phyloP scores from a whole-genome alignment of 176 grass and related monocot species.

The Elaeis guineensis region DNA sequence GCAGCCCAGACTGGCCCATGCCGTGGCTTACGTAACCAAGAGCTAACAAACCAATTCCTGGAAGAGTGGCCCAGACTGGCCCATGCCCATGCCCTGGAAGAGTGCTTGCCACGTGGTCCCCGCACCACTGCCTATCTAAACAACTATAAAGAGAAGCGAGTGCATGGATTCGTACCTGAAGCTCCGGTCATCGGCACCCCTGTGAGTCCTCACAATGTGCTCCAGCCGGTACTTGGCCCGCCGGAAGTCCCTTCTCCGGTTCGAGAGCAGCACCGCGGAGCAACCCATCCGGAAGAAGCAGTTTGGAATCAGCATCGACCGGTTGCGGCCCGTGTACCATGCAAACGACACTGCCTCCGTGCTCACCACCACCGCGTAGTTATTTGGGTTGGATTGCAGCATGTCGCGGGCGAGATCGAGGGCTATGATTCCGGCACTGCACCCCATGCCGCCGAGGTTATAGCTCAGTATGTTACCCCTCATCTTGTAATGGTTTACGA shows the following conservation, averaged over 20 bases:
- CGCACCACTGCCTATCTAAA: too few relatives aligned
- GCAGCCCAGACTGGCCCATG: too few relatives aligned
- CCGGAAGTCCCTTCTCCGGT: conserved; percentile 74
- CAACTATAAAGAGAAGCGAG: neutral
- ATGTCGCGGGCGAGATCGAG: conserved; percentile 86
- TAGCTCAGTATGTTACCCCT: conserved; percentile 96
- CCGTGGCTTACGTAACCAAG: too few relatives aligned
- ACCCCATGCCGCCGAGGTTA: conserved; percentile 97
- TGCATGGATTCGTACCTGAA: conserved; percentile 26
- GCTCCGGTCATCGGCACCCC: conserved; percentile 74
- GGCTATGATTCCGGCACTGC: conserved; percentile 84
- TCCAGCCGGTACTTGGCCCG: conserved; percentile 93
- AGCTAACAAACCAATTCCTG: too few relatives aligned
- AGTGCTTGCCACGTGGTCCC: too few relatives aligned
- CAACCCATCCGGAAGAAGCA: conserved; percentile 83
- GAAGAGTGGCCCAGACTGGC: too few relatives aligned
- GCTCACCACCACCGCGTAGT: conserved; percentile 76
- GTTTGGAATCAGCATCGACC: conserved; percentile 93
- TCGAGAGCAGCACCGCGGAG: conserved; percentile 70
- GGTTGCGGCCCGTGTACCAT: conserved; percentile 75
- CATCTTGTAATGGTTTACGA: conserved; percentile 99
- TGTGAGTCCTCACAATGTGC: conserved; percentile 96
- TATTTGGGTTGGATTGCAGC: conserved; percentile 76
- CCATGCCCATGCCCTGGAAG: too few relatives aligned
- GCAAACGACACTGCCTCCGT: conserved; percentile 90